A percentile compares a stretch with the other conserved stretches of the same genome.
These are phyloP conservation scores for Starmera pachycereana DNA, from an alignment of 805 yeast species.

Conservation along the genomic window DNA sequence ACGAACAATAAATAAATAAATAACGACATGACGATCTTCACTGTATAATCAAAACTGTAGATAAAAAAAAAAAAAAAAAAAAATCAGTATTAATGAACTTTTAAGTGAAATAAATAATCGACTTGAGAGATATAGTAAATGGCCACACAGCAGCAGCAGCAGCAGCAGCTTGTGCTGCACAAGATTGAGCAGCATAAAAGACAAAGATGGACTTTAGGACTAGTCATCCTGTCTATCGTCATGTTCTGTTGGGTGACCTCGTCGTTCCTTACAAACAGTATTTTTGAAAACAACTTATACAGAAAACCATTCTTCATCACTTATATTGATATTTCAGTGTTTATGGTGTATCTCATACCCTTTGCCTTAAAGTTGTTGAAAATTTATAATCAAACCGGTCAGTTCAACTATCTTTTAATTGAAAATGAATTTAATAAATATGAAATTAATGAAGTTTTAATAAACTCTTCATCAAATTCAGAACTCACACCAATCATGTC, in stretches of 20 bases:
- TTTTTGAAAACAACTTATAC: constrained; percentile 60
- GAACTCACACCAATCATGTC: constrained; percentile 14
- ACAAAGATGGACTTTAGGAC: constrained; percentile 62
- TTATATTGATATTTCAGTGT: constrained; percentile 81
- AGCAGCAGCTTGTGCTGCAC: neutral
- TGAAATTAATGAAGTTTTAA: constrained; percentile 12
- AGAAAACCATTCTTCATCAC: constrained; percentile 90
- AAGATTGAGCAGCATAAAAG: constrained; percentile 5
- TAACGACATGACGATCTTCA: neutral
- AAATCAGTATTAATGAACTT: too few species aligned
- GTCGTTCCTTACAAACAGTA: constrained; percentile 71
- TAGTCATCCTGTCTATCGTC: constrained; percentile 61
- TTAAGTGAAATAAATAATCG: neutral
- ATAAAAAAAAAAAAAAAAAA: neutral
- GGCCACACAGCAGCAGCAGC: neutral
- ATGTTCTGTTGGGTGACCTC: constrained; percentile 87
- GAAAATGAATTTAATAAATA: constrained; percentile 14
- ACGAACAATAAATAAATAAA: neutral
- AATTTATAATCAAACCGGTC: constrained; percentile 21
- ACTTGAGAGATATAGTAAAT: neutral
- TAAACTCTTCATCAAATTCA: constrained; percentile 15
- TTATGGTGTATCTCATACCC: constrained; percentile 68
- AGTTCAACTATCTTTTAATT: constrained; percentile 13
- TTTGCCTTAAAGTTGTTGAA: constrained; percentile 23
- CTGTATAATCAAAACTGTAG: neutral